Evolutionary conservation across 306 rosid species (phyloP).

Genomic region (barrel medic (Medicago truncatula)): DNA sequence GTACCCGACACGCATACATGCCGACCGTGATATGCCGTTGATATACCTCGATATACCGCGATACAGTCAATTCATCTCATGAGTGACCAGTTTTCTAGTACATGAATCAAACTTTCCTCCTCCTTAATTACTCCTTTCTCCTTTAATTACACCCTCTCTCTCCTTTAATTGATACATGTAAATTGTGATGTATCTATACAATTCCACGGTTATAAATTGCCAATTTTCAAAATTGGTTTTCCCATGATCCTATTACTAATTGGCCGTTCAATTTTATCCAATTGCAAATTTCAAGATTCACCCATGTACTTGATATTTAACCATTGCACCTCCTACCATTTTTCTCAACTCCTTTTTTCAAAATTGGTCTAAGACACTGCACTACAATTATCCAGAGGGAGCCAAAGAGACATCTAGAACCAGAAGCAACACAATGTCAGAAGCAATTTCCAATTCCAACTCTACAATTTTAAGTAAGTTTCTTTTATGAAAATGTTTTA

Average conservation of each 20-base stretch:
- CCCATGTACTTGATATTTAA: background rate
- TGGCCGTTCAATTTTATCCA: background rate
- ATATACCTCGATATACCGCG: too few species aligned
- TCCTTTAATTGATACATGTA: background rate
- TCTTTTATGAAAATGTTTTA: too few species aligned
- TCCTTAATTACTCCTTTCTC: background rate
- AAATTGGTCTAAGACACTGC: background rate
- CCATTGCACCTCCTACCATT: background rate
- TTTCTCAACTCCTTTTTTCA: too few species aligned
- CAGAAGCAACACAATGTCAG: too few species aligned
- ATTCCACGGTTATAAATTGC: background rate
- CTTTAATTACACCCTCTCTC: background rate
- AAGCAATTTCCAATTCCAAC: too few species aligned
- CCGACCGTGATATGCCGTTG: too few species aligned
- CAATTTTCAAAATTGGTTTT: background rate
- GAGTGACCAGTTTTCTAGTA: background rate
- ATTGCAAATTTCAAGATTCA: background rate
- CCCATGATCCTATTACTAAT: background rate
- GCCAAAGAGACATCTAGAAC: too few species aligned
- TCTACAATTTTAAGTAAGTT: too few species aligned
- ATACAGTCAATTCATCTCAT: background rate
- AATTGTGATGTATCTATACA: background rate
- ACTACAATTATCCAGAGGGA: background rate
- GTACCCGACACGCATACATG: too few species aligned
- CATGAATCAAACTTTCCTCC: background rate